Conservation (phyloP, 768 basidiomycete species). For the Hortiboletus flavorubellus region DNA sequence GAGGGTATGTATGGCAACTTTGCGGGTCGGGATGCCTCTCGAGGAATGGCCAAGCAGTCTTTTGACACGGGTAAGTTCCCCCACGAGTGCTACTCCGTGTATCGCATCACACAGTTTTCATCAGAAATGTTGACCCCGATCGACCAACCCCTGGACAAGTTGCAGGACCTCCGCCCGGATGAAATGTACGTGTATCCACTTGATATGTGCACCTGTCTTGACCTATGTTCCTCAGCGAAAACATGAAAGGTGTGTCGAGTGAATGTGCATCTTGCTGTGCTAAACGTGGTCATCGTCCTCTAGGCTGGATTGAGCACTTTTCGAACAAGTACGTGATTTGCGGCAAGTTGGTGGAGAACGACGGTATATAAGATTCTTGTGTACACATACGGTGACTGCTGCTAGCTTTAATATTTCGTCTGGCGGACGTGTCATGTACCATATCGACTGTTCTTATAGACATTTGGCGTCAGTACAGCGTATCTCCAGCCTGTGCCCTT, state of each 20-base stretch:
- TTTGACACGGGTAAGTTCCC: constrained; percentile 77
- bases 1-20: constrained; percentile 98
- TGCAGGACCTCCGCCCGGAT: constrained; percentile 70
- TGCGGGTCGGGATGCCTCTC: constrained; percentile 92
- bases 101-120: not conserved
- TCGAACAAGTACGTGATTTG: constrained; percentile 89
- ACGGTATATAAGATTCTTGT: constrained; percentile 34
- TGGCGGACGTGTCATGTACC: constrained; percentile 8
- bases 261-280: not conserved
- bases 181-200: constrained; percentile 65
- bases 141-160: constrained; percentile 81
- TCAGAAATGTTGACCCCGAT: constrained; percentile 87
- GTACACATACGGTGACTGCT: not conserved
- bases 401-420: not conserved
- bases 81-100: not conserved
- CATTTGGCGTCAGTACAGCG: not conserved
- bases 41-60: constrained; percentile 98
- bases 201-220: not conserved
- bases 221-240: constrained; percentile 54
- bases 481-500: no score
- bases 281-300: not conserved
- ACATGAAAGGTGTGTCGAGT: constrained; percentile 69
- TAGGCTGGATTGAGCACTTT: constrained; percentile 94
- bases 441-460: constrained; percentile 7
- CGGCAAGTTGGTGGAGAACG: constrained; percentile 84